Base-by-base conservation (phyloP, 257 asterid species). In the Ophiorrhiza pumila region DNA sequence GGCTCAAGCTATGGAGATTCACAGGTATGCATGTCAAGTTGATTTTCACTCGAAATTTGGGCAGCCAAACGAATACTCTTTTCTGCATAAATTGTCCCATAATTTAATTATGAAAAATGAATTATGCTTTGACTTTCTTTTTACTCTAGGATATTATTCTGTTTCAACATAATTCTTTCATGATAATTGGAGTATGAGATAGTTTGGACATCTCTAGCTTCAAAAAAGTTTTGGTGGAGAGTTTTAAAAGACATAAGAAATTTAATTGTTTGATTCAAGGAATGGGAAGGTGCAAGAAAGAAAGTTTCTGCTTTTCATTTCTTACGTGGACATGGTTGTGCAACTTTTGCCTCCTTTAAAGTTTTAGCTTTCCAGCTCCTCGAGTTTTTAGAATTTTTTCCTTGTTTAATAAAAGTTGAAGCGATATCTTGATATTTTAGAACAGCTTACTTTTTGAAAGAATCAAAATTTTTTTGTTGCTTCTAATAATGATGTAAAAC, bases 1-100 rank as follows among this genome's bases (percentile, higher is more conserved):
- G 98, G 98, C 74, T 90, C 98, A 71, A 92, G 98, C 85, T 92
- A 83, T 66, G 97, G 98, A 56, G 98, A 92, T 81, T 92, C 98
- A 62, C 98, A 90, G 97, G 98, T 84, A 78, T 61, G 11, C 61
- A 15, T 37, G n/a, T 34, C 37, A 49, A 47, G 22, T 15, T 39
- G 39, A 64, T 59, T 60, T 60, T 23, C 27, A 32, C 4, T 45
- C 37, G 13, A 22, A 59, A 47, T 43, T 41, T 13, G 25, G 31
- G 9, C 23, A 37, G 59, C 32, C 57, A 50, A 39, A 15, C 32
- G 20, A 50, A n/a, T 20, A 22, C 1, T 15, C 27, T 17, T 32
- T n/a, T n/a, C n/a, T n/a, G n/a, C n/a, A n/a, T n/a, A n/a, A n/a
- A n/a, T n/a, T n/a, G n/a, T n/a, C n/a, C n/a, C n/a, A n/a, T n/a